Base-by-base conservation (phyloP, 441 rosid species). In the Gossypium schwendimanii region DNA sequence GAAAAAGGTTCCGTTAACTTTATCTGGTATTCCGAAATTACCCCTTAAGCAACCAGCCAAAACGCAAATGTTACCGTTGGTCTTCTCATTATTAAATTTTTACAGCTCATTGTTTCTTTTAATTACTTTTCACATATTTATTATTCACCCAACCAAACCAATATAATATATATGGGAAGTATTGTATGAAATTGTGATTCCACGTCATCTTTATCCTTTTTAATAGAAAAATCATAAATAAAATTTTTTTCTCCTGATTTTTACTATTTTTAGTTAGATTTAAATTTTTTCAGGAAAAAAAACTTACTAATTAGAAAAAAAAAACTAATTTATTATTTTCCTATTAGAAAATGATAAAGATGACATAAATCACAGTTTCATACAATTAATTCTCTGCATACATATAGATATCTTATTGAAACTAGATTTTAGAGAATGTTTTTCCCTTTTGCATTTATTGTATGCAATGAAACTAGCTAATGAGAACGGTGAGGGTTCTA, bases 1-100 rank as follows among this genome's bases (percentile, higher is more conserved):
- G 17, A 24, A 21, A 69, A 82, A 82, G 81, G 77, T 83, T 65
- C 87, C 90, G 93, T 90, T 90, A 81, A 77, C 79, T 65, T 81
- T 73, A 62, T 44, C 0, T 0, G 33, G 71, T 67, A 31, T 85
- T 72, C 92, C 97, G 50, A 75, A 76, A 87, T 17, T 90, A 77
- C 92, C 98, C 97, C 82, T 80, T 23, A 75, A 81, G 85, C 83
- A 87, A 80, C 63, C 18, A 24, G 63, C 17, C 39, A 59, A 24
- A 26, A 59, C 18, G 3, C 39, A 26, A 26, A 12, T 12, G 39
- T 59, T 24, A 59, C 63, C 63, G 39, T 59, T 59, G 63, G 39
- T 24, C 36, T 11, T 15, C 28, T 59, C 14, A 24, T 59, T 24
- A 59, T 55, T 55, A 12, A 17, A 15, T 59, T 59, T 58, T 58